These are phyloP conservation scores for Schizosaccharomyces octosporus DNA, from an alignment of 805 yeast genomes.

Conservation along the genomic window DNA sequence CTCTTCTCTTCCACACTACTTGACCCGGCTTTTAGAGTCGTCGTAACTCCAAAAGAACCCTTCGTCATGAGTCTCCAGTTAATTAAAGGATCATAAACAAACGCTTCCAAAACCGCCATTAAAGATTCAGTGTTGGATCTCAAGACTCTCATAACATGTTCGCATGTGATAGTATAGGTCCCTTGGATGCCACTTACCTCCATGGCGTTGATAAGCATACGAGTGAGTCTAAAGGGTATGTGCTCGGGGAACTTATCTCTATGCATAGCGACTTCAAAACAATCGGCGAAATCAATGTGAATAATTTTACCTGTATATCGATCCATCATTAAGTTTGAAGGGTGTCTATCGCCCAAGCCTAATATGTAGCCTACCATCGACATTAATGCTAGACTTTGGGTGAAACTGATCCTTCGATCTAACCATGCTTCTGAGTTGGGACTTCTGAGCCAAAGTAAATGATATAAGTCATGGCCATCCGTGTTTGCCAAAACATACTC, in stretches of 20 bases:
- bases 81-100: constrained; percentile 92
- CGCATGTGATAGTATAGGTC: constrained; percentile 84
- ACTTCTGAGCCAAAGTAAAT: constrained; percentile 87
- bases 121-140: constrained; percentile 86
- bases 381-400: constrained; percentile 90
- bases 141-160: constrained; percentile 84
- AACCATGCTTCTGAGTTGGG: constrained; percentile 94
- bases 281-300: constrained; percentile 96
- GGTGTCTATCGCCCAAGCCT: constrained; percentile 95
- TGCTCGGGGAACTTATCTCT: constrained; percentile 95
- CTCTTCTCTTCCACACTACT: constrained; percentile 1
- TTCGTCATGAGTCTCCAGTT: constrained; percentile 68
- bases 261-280: constrained; percentile 92
- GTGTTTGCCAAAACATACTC: constrained; percentile 88
- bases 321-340: constrained; percentile 87
- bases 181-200: constrained; percentile 98
- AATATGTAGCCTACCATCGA: constrained; percentile 94
- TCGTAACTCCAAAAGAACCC: background rate
- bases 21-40: background rate
- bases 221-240: constrained; percentile 85
- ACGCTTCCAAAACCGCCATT: constrained; percentile 94
- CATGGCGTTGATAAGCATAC: constrained; percentile 96
- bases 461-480: constrained; percentile 82
- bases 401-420: constrained; percentile 86
- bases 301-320: constrained; percentile 83